Evolutionary conservation across 495 filamentous ascomycete species (phyloP), one percentile per base, ranked within the genome.

Genomic region (Penicillium nucicola): DNA sequence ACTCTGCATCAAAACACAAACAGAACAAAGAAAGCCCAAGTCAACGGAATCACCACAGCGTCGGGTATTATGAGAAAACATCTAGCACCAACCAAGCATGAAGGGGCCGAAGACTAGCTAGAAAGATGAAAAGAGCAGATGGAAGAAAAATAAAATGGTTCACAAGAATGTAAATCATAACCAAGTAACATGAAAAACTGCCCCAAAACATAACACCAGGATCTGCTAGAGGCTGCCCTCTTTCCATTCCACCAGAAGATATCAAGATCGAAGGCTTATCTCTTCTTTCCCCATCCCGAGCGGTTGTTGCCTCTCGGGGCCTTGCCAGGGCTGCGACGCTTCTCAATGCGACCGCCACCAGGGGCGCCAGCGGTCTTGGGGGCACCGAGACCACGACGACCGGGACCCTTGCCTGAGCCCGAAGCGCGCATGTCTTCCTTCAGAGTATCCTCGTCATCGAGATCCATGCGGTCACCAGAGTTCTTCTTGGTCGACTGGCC

Each of bases 381-480:
- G 31, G 70, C 65, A 37, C 78, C 78, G 5, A 80, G 61, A 25
- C 77, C 77, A 41, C 70, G 69, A 57, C 73, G 68, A 32, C 61
- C 64, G 30, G 55, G 50, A 39, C 38, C 51, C 55, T 58, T 45
- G 35, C 45, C 51, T 38, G 54, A 45, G 40, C 47, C 52, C 31
- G 55, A 52, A 32, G 46, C 52, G 34, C 61, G 40, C 47, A 61
- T 45, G 50, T 52, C 58, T 42, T 67, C 56, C 44, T 62, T 62
- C 23, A 62, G 60, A 30, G 55, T 60, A 13, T 66, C 60, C 6
- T 70, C 66, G 5, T 84, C 84, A 59, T 89, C 88, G 18, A 86
- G 74, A 17, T 88, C 86, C 79, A 90, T 90, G 38, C 83, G 86
- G 23, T 78, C 78, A 34, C 70, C 71, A 38, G 49, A 79, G 13